phyloP scores from a whole-genome alignment of 257 asterid species.

The Vinca minor region DNA sequence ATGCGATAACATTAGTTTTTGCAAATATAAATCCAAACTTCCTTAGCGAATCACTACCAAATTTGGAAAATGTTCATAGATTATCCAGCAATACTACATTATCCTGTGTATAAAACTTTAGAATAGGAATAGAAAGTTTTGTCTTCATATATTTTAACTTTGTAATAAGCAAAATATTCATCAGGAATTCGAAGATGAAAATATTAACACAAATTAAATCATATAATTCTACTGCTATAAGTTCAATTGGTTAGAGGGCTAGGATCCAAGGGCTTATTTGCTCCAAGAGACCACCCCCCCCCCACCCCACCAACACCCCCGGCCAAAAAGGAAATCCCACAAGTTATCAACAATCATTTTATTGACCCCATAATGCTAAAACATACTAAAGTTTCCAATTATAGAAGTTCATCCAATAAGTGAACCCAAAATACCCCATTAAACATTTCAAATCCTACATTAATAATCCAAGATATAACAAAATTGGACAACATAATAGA shows the following conservation, averaged over 20 bases:
- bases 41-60: not conserved
- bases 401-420: not conserved
- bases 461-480: conserved; percentile 2
- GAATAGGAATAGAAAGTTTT: not conserved
- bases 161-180: not conserved
- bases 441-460: not conserved
- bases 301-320: not conserved
- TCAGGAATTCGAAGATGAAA: not conserved
- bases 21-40: not conserved
- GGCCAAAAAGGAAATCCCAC: not conserved
- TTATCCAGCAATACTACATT: not conserved
- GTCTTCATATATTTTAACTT: not conserved
- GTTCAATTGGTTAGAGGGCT: not conserved
- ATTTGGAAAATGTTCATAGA: not conserved
- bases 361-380: not conserved
- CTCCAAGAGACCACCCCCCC: not conserved
- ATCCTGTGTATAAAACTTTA: not conserved
- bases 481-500: not conserved
- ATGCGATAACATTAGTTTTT: too few relatives aligned
- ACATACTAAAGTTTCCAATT: not conserved
- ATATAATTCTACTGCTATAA: not conserved
- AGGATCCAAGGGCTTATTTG: not conserved
- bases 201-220: not conserved
- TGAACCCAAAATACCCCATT: conserved; percentile 1
- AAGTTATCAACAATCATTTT: not conserved